Base-by-base conservation (phyloP, 2,329 filamentous ascomycete species). In the Fusarium solani-melongenae region DNA sequence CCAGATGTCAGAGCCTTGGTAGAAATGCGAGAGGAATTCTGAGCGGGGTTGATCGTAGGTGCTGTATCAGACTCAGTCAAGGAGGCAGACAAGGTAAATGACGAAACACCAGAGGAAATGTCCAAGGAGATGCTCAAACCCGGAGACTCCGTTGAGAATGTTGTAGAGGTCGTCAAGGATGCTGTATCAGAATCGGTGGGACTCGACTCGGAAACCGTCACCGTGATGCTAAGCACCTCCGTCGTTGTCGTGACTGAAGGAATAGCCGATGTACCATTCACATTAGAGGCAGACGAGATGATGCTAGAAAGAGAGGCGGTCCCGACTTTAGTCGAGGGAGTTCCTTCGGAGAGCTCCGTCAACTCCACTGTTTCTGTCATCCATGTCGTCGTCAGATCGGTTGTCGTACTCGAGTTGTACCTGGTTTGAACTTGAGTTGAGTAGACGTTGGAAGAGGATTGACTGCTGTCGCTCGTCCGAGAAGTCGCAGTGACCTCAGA, bases 171-270 rank as follows among this genome's bases (percentile, higher is more conserved):
- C 10, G 62, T 58, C 6, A 38, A 24, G 2, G 20, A 41, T 15
- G 34, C 31, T 11, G 34, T 17, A 11, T 27, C 44, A 36, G 46
- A 67, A 7, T 14, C 33, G 8, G 59, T 59, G 27, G 41, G 33
- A 10, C 34, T 36, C n/a, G 12, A 12, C 5, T 20, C 7, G 9
- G 69, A 59, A n/a, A 67, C 29, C 31, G 69, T 73, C 27, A 70
- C 56, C 17, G 72, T 75, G 22, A 67, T 31, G 58, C 63, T 75
- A 12, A 75, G 20, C 11, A 64, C n/a, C 34, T 62, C 36, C 20
- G 72, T 75, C 20, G 62, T 75, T 14, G 68, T 74, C 11, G 53
- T 75, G 29, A 44, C 62, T 11, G 55, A 56, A 12, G 39, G 14
- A 11, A 49, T 29, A n/a, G 27, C 27, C 31, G n/a, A 53, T 17